Percentiles rank a stretch among this genome's conserved stretches.
phyloP scores from a whole-genome alignment of 1,139 yeast species.

The Wickerhamomyces sp. region DNA sequence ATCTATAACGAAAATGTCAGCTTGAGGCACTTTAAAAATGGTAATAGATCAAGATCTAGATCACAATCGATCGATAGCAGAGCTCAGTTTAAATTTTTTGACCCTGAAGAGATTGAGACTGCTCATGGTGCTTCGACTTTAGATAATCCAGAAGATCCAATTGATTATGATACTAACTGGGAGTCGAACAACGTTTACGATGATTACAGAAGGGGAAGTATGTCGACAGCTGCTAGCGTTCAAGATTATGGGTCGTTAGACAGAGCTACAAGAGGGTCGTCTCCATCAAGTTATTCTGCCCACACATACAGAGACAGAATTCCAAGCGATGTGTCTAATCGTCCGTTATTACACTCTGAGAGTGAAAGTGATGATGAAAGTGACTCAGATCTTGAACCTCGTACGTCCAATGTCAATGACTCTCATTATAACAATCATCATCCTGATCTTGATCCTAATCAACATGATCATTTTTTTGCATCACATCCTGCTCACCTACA shows the following conservation, averaged over 20 bases:
- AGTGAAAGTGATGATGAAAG: conserved; percentile 25
- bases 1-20: conserved; percentile 22
- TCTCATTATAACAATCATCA: conserved; percentile 4
- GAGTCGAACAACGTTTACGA: conserved; percentile 44
- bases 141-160: conserved; percentile 50
- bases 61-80: conserved; percentile 23
- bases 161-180: conserved; percentile 63
- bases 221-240: conserved; percentile 24
- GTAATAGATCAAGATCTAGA: conserved; percentile 30
- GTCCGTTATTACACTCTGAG: conserved; percentile 25
- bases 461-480: conserved; percentile 39
- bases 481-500: conserved; percentile 40
- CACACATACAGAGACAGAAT: conserved; percentile 41
- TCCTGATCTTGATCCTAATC: conserved; percentile 27
- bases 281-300: conserved; percentile 30
- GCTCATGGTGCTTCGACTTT: conserved; percentile 88
- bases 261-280: conserved; percentile 24
- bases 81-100: conserved; percentile 63
- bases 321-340: conserved; percentile 32
- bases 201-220: conserved; percentile 31
- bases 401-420: neutral
- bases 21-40: conserved; percentile 21
- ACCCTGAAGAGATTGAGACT: conserved; percentile 72
- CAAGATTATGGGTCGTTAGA: conserved; percentile 24
- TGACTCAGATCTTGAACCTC: conserved; percentile 30